phyloP scores from a whole-genome alignment of 1,284 basidiomycete species.

The Caloboletus inedulis region DNA sequence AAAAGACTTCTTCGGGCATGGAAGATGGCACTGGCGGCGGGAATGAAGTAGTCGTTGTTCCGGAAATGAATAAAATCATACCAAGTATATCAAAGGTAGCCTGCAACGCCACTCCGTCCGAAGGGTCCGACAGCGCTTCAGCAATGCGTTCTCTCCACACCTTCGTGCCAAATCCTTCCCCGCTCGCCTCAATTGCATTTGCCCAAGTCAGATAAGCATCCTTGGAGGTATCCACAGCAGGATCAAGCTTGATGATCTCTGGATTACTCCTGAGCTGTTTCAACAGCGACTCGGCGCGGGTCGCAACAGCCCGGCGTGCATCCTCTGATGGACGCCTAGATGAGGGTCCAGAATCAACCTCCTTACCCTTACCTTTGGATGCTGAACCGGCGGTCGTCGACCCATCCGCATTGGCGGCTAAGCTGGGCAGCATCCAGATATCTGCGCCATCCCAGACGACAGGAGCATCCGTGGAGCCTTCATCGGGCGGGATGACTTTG shows the following conservation, averaged over 20 bases:
- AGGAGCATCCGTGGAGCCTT: constrained; percentile 33
- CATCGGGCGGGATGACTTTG: constrained; percentile 83
- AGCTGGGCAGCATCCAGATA: constrained; percentile 65
- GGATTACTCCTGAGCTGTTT: constrained; percentile 74
- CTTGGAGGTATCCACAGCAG: constrained; percentile 56
- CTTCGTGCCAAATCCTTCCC: constrained; percentile 55
- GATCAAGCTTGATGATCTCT: constrained; percentile 74
- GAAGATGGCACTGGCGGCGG: constrained; percentile 60
- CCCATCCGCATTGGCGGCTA: constrained; percentile 29
- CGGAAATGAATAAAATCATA: constrained; percentile 34
- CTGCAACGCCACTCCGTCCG: constrained; percentile 57
- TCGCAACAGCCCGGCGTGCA: constrained; percentile 55
- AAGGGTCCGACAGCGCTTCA: constrained; percentile 46
- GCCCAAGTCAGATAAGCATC: constrained; percentile 66
- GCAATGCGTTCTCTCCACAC: constrained; percentile 55
- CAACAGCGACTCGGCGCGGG: constrained; percentile 77
- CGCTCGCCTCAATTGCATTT: constrained; percentile 44
- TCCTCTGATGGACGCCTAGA: constrained; percentile 39
- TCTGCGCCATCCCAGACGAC: constrained; percentile 81
- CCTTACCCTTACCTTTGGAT: constrained; percentile 46
- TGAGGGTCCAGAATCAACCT: constrained; percentile 31
- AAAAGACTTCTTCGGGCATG: constrained; percentile 73
- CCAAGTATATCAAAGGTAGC: constrained; percentile 59
- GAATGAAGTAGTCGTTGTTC: constrained; percentile 5
- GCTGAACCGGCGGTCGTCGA: constrained; percentile 12